Evolutionary conservation across 306 rosid genomes (phyloP).

Genomic region (Vigna nakashimae): DNA sequence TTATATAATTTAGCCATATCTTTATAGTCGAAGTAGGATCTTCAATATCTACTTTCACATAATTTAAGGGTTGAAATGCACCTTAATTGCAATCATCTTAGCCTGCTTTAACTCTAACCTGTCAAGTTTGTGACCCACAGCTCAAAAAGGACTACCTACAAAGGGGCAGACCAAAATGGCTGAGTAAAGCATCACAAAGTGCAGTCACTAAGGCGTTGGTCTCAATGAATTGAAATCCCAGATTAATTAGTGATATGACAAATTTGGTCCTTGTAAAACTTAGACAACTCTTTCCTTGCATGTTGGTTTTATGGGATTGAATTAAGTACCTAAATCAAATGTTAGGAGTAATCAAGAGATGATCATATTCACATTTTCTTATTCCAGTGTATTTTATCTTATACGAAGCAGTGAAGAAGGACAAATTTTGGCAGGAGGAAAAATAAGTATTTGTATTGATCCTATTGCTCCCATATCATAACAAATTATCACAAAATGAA

Average conservation of each 20-base stretch:
- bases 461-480: background rate
- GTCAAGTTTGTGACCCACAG: background rate
- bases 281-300: background rate
- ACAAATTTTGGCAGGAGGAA: slow-evolving; percentile 8
- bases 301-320: background rate
- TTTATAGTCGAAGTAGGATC: too few relatives aligned
- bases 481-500: background rate
- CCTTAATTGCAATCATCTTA: background rate
- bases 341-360: slow-evolving; percentile 2
- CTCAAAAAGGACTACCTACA: background rate
- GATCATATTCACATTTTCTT: background rate
- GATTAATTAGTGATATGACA: background rate
- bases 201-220: background rate
- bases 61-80: background rate
- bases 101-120: background rate
- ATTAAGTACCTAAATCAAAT: background rate
- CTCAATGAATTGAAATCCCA: background rate
- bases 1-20: too few relatives aligned
- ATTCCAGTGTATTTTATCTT: background rate
- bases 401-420: background rate
- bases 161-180: background rate
- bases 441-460: background rate
- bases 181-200: background rate
- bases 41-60: background rate
- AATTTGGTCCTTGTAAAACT: background rate